Evolutionary conservation across 371 early-diverging fungal species (phyloP), one percentile per base, ranked within the genome.

Genomic region (Blakeslea trispora): DNA sequence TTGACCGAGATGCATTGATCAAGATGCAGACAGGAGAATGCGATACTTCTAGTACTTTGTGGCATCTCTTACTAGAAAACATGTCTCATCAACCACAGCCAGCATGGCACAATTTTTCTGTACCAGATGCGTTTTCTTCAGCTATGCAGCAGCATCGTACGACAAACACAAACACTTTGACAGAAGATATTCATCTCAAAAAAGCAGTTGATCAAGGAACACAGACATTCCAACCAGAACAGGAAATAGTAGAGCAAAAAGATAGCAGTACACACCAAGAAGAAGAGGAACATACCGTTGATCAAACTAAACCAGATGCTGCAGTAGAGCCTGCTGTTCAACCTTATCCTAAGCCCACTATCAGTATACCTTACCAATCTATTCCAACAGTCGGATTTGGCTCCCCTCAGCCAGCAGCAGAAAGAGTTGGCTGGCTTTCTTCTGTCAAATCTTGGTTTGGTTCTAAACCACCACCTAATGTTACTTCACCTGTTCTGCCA

Each of bases 11-110:
- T 18, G 81, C 88, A 18, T 57, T 86, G 24, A 76, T 71, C 37
- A 82, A 83, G 42, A 86, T 90, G 53, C 83, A 83, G 19, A 63
- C 82, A 5, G 81, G 87, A 42, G 74, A 82, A 17, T 87, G 90
- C 52, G 87, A 90, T 60, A 77, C 84, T 1, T 74, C 80, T 34
- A 81, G 84, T 45, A 89, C 88, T 10, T 68, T 90, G 11, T 92
- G 90, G 90, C 86, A 88, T 56, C 66, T 91, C 43, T 66, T 91
- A 8, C 64, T 90, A 22, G 81, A 78, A 18, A 76, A 74, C 11
- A 54, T 66, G 48, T 50, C 53, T 6, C 14, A 34, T 21, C 50
- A 46, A 43, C 39, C 48, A 21, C 17, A 45, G 17, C 13, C 51
- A 42, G 44, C 23, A 44, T 19, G 42, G 10, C 46, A 57, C 3